Evolutionary conservation across 2,329 filamentous ascomycete genomes (phyloP).

Genomic region (Colletotrichum nymphaeae): DNA sequence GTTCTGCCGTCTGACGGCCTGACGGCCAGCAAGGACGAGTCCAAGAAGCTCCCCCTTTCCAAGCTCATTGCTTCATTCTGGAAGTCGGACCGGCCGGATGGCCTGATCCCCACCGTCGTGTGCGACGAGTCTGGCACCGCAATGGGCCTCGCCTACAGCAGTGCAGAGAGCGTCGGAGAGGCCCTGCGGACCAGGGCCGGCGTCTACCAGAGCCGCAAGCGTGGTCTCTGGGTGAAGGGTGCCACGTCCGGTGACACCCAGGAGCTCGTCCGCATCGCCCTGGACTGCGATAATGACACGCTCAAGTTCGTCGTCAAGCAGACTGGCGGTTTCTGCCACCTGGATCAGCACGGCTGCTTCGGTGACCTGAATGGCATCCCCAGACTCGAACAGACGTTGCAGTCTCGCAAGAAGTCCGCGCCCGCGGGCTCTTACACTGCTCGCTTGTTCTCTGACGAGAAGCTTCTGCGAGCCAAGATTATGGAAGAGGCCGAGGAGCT

Average conservation of each 20-base stretch:
- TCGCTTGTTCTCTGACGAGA: slow-evolving; percentile 89
- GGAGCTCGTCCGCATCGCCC: slow-evolving; percentile 83
- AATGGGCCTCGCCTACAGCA: slow-evolving; percentile 94
- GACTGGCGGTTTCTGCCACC: slow-evolving; percentile 92
- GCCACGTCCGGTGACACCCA: slow-evolving; percentile 95
- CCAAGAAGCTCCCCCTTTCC: slow-evolving; percentile 72
- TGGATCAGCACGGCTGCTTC: slow-evolving; percentile 93
- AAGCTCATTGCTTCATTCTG: slow-evolving; percentile 80
- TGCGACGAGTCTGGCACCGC: slow-evolving; percentile 88
- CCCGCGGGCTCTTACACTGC: slow-evolving; percentile 94
- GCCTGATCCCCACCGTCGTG: slow-evolving; percentile 89
- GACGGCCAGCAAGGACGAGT: slow-evolving; percentile 74
- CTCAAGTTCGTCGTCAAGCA: slow-evolving; percentile 91
- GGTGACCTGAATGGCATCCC: slow-evolving; percentile 85
- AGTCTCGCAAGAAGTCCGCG: slow-evolving; percentile 83
- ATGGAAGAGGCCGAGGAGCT: slow-evolving; percentile 98
- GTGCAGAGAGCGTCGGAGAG: slow-evolving; percentile 87
- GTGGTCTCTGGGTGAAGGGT: slow-evolving; percentile 96
- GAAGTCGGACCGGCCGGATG: slow-evolving; percentile 84
- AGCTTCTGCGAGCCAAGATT: slow-evolving; percentile 92
- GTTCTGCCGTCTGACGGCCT: slow-evolving; percentile 79
- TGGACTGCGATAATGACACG: slow-evolving; percentile 95
- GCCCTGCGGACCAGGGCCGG: slow-evolving; percentile 82
- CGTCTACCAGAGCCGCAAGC: slow-evolving; percentile 96
- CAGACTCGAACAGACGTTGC: slow-evolving; percentile 86